These are phyloP conservation scores for Pythium insidiosum DNA, from an alignment of 352 stramenopile species.

Conservation along the genomic window DNA sequence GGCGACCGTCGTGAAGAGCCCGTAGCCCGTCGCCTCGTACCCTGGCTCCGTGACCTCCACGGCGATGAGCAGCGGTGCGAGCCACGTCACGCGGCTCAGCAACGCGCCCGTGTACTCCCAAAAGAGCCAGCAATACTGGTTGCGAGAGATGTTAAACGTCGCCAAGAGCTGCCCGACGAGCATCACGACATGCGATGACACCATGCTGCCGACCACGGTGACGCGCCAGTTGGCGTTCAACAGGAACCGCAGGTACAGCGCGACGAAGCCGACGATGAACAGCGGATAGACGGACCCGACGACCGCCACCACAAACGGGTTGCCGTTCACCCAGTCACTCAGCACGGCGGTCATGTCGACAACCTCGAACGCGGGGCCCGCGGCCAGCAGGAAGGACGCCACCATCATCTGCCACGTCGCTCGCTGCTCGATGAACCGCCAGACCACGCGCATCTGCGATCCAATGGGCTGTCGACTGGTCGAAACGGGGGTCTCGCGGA, in stretches of 20 bases:
- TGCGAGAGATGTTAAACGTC: conserved; percentile 8
- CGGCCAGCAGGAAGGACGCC: conserved; percentile 7
- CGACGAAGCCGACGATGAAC: conserved; percentile 1
- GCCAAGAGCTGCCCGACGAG: conserved; percentile 10
- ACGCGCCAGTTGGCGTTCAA: conserved; percentile 17
- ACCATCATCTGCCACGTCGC: conserved; percentile 14
- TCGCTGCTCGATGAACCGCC: conserved; percentile 13
- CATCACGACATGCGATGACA: conserved; percentile 1
- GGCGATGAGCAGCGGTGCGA: conserved; percentile 7
- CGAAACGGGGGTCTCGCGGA: conserved; percentile 2
- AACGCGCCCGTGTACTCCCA: background rate
- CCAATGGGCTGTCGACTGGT: conserved; percentile 5
- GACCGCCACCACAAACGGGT: conserved; percentile 1
- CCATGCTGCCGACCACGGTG: background rate
- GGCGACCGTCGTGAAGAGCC: conserved; percentile 10
- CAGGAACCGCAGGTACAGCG: conserved; percentile 3
- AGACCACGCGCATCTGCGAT: conserved; percentile 8
- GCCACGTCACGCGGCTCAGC: conserved; percentile 1
- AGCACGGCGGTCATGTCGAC: background rate
- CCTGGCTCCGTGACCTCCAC: conserved; percentile 13
- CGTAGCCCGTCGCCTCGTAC: conserved; percentile 11
- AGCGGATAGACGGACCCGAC: background rate
- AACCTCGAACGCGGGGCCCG: conserved; percentile 3
- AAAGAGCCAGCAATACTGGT: conserved; percentile 2
- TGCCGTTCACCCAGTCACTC: no score